Evolutionary conservation across 2,329 filamentous ascomycete genomes (phyloP).

Genomic region (Paramyrothecium roridum): DNA sequence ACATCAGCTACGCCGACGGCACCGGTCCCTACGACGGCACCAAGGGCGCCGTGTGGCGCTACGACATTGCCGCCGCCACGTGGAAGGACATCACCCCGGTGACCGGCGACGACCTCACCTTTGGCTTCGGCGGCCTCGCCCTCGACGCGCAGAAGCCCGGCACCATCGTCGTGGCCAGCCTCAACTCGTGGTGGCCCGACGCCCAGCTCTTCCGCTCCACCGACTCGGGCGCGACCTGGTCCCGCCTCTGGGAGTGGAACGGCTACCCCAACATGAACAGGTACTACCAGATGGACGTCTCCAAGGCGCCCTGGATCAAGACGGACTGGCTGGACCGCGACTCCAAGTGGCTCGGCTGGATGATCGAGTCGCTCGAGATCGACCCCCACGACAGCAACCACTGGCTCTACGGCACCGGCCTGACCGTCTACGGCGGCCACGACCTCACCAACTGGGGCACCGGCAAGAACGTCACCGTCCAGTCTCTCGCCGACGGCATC

Average conservation of each 20-base stretch:
- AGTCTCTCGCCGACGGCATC: conserved; percentile 51
- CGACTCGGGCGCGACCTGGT: conserved; percentile 53
- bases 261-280: conserved; percentile 40
- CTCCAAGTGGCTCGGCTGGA: conserved; percentile 54
- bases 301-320: conserved; percentile 52
- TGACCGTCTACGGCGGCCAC: conserved; percentile 51
- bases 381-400: conserved; percentile 57
- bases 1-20: conserved; percentile 53
- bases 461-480: conserved; percentile 42
- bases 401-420: conserved; percentile 59
- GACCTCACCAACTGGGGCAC: conserved; percentile 55
- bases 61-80: conserved; percentile 41
- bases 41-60: conserved; percentile 50
- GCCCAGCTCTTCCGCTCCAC: conserved; percentile 53
- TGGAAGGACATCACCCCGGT: conserved; percentile 58
- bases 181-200: conserved; percentile 60
- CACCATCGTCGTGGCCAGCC: conserved; percentile 51
- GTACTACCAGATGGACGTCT: conserved; percentile 43
- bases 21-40: conserved; percentile 56
- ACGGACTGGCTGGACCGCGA: conserved; percentile 44
- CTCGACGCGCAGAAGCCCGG: conserved; percentile 52
- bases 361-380: conserved; percentile 57
- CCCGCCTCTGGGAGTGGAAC: conserved; percentile 49
- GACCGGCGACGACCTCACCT: conserved; percentile 41
- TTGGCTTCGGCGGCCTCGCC: conserved; percentile 53